Base-by-base conservation (phyloP, 805 yeast genomes). In the Zygoascus bituminiphila region DNA sequence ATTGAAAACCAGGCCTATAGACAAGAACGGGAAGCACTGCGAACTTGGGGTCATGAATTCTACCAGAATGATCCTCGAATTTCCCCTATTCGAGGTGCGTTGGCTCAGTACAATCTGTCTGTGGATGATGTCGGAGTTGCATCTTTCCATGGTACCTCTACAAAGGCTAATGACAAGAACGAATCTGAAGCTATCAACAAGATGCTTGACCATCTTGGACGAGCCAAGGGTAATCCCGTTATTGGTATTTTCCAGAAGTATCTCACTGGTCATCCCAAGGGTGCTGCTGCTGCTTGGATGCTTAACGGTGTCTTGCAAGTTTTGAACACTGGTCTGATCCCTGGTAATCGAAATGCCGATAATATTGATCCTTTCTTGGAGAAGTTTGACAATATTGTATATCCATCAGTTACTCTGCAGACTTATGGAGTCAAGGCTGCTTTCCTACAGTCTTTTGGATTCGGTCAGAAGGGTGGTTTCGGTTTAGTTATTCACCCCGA, bases 201-300 rank as follows among this genome's bases (percentile, higher is more conserved):
- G 61, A 93, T 94, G 97, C 84, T 94, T 82, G 72, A 76, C 63
- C 98, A 93, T 66, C 76, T 93, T 65, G 98, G 98, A 59, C 84
- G 99, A 74, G 73, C 95, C 49, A 88, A 86, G 73, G 99, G 99
- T 73, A 94, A 93, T 74, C 95, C 98, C 54, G 89, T 94, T 44
- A 76, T 84, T 59, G 97, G 98, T 79, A 94, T 93, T 48, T 91
- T 94, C 95, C 99, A 93, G 74, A 93, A 93, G 73, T 93, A 78
- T 81, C 79, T 93, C 65, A 93, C 99, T 61, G 99, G 99, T 73
- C 99, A 93, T 76, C 98, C 98, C 62, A 93, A 93, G 85, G 99
- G 99, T 79, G 98, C 98, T 61, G 99, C 99, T 50, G 99, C 97
- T 78, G 98, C 99, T 51, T 93, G 98, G 98, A 93, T 93, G 98